Evolutionary conservation across 352 stramenopile species (phyloP).

Genomic region (Globisporangium lucens): DNA sequence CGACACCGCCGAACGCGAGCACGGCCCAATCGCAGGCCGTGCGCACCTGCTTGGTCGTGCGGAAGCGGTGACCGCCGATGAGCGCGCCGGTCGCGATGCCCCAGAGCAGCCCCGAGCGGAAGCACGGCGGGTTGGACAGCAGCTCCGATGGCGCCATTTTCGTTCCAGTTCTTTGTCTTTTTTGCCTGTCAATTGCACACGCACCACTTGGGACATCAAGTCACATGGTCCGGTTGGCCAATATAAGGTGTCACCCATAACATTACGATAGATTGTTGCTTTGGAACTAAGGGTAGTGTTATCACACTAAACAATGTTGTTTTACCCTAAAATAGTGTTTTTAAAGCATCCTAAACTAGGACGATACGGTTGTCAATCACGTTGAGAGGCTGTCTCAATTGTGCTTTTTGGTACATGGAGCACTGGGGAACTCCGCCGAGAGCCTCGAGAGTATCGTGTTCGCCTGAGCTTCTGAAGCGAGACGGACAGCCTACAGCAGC

Average conservation of each 20-base stretch:
- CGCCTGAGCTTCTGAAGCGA: neutral
- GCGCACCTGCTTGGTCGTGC: slow-evolving; percentile 50
- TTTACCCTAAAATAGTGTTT: neutral
- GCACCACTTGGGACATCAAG: neutral
- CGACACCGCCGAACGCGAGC: slow-evolving; percentile 55
- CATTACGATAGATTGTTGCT: too few species aligned
- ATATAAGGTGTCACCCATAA: too few species aligned
- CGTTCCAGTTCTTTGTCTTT: neutral
- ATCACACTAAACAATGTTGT: neutral
- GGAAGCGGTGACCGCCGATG: slow-evolving; percentile 69
- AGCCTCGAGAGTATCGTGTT: neutral
- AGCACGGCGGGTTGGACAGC: slow-evolving; percentile 77
- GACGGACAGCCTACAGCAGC: neutral
- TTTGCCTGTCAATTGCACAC: neutral
- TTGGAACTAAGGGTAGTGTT: neutral
- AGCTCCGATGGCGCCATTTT: slow-evolving; percentile 25
- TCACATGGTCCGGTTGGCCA: too few species aligned
- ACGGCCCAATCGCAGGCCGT: slow-evolving; percentile 66
- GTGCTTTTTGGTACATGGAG: neutral
- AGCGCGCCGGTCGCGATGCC: slow-evolving; percentile 58
- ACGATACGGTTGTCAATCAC: neutral
- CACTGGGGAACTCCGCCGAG: neutral
- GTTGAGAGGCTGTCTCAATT: neutral
- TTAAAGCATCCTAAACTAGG: neutral
- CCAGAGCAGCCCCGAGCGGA: slow-evolving; percentile 76